Percentiles rank a stretch among this genome's conserved stretches.
phyloP scores from a whole-genome alignment of 129 eudicot genomes.

The Smallanthus sonchifolius region DNA sequence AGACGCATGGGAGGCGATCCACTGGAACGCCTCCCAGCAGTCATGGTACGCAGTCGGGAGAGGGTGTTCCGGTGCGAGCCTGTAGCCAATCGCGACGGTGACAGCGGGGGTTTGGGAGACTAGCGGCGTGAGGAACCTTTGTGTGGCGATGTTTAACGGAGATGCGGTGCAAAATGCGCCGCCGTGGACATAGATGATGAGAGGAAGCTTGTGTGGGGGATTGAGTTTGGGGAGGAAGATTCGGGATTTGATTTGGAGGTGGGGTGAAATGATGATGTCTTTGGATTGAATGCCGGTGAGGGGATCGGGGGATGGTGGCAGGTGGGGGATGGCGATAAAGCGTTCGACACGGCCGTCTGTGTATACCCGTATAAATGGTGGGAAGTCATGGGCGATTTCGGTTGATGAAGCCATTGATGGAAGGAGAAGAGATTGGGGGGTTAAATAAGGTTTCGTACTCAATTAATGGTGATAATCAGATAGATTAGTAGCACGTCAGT shows the following conservation, averaged over 20 bases:
- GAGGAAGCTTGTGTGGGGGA: conserved; percentile 29
- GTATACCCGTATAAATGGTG: conserved; percentile 39
- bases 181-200: conserved; percentile 48
- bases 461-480: too few species aligned
- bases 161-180: conserved; percentile 50
- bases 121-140: conserved; percentile 24
- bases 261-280: conserved; percentile 45
- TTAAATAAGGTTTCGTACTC: not conserved
- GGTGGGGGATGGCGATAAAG: conserved; percentile 13
- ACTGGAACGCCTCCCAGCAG: conserved; percentile 38
- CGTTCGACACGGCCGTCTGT: conserved; percentile 39
- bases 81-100: conserved; percentile 38
- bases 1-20: conserved; percentile 39
- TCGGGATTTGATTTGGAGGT: too few species aligned
- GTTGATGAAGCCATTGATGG: conserved; percentile 28
- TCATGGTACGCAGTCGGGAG: conserved; percentile 47
- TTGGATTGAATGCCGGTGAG: conserved; percentile 45
- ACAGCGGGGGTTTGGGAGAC: conserved; percentile 27
- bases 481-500: too few species aligned
- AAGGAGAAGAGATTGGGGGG: not conserved
- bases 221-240: conserved; percentile 38
- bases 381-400: conserved; percentile 32
- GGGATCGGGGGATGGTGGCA: conserved; percentile 42
- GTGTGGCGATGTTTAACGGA: conserved; percentile 23
- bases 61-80: conserved; percentile 52